These are phyloP conservation scores for Fusarium succisae DNA, from an alignment of 2,329 filamentous ascomycete genomes.

Conservation along the genomic window DNA sequence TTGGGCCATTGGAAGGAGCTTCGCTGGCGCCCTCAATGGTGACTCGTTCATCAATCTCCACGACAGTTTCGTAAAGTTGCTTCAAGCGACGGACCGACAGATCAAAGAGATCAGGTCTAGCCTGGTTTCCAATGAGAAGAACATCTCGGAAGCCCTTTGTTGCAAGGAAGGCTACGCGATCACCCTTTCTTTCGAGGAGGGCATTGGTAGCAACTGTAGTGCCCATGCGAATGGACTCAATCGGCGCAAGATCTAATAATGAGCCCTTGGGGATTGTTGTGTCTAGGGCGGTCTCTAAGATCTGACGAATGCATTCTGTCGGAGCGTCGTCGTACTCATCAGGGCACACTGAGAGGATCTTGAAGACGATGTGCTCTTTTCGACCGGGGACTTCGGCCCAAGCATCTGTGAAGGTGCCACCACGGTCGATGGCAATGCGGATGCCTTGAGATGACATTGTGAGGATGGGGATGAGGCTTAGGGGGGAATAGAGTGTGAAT, in stretches of 20 bases:
- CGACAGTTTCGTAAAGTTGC: conserved; percentile 73
- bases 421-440: conserved; percentile 43
- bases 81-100: conserved; percentile 74
- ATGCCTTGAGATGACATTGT: conserved; percentile 39
- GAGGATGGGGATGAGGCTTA: background rate
- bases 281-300: conserved; percentile 48
- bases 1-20: conserved; percentile 66
- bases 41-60: conserved; percentile 80
- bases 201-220: conserved; percentile 83
- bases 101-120: conserved; percentile 77
- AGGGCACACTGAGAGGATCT: conserved; percentile 65
- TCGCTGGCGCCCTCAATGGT: conserved; percentile 79
- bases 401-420: conserved; percentile 44
- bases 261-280: conserved; percentile 47
- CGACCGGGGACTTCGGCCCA: conserved; percentile 36
- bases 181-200: conserved; percentile 77
- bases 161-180: conserved; percentile 74
- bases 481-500: background rate
- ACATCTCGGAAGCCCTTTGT: conserved; percentile 79
- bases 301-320: conserved; percentile 72
- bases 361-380: conserved; percentile 38
- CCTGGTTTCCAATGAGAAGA: conserved; percentile 77
- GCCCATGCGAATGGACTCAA: conserved; percentile 80
- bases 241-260: conserved; percentile 47
- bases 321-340: conserved; percentile 78